phyloP scores from a whole-genome alignment of 805 yeast genomes.

The Wickerhamomyces subpelliculosus region DNA sequence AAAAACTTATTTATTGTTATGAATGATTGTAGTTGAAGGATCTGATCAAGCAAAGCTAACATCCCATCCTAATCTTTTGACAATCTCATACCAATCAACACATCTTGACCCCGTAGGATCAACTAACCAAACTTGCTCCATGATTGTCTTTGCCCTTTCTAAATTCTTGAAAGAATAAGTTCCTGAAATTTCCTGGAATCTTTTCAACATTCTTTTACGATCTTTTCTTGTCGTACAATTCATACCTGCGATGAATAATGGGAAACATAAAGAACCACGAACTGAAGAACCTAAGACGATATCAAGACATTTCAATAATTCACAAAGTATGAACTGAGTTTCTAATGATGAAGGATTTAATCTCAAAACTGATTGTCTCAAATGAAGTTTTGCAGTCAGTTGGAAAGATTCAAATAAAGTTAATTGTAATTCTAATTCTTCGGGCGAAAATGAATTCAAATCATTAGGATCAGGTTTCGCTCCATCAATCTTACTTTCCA shows the following conservation, averaged over 20 bases:
- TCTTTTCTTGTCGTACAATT: slow-evolving; percentile 50
- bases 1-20: background rate
- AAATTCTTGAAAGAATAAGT: slow-evolving; percentile 66
- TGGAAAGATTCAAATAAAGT: slow-evolving; percentile 69
- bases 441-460: slow-evolving; percentile 28
- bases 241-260: slow-evolving; percentile 72
- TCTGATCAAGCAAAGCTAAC: slow-evolving; percentile 53
- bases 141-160: slow-evolving; percentile 32
- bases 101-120: slow-evolving; percentile 46
- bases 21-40: no score
- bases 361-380: slow-evolving; percentile 57
- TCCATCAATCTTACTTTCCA: slow-evolving; percentile 43
- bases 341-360: slow-evolving; percentile 58
- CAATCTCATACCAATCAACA: slow-evolving; percentile 68
- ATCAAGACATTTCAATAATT: slow-evolving; percentile 50
- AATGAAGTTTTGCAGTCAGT: slow-evolving; percentile 57
- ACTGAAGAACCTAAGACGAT: slow-evolving; percentile 57
- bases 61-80: slow-evolving; percentile 68
- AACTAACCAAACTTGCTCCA: slow-evolving; percentile 37
- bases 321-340: slow-evolving; percentile 50
- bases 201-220: slow-evolving; percentile 40
- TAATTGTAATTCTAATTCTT: slow-evolving; percentile 58
- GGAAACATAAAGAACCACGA: slow-evolving; percentile 69
- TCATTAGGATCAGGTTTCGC: slow-evolving; percentile 48
- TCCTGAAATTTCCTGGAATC: slow-evolving; percentile 49